A percentile compares a stretch with the other conserved stretches of the same genome.
Conservation (phyloP, 176 grass and related monocot genomes). For the Rhipidocladum racemiflorum region DNA sequence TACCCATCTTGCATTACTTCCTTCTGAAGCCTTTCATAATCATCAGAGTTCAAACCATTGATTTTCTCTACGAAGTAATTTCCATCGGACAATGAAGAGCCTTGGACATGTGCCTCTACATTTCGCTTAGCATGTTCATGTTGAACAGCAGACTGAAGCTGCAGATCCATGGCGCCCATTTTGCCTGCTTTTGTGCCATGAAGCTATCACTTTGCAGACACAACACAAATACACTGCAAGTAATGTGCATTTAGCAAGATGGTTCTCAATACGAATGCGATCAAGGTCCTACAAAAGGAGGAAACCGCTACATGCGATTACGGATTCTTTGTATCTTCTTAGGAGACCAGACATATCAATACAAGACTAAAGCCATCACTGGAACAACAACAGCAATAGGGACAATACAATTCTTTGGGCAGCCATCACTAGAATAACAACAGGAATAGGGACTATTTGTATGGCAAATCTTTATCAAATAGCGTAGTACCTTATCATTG, state of each 20-base stretch:
- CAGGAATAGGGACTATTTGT: no score
- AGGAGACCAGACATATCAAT: slow-evolving; percentile 54
- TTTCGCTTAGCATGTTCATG: slow-evolving; percentile 39
- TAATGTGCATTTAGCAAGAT: slow-evolving; percentile 61
- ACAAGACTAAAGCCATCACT: slow-evolving; percentile 63
- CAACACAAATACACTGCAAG: slow-evolving; percentile 80
- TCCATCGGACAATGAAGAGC: neutral
- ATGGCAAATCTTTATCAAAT: no score
- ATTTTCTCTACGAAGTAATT: slow-evolving; percentile 27
- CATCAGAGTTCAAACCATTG: no score
- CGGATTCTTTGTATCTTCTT: slow-evolving; percentile 40
- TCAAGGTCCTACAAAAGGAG: slow-evolving; percentile 38
- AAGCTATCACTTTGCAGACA: no score
- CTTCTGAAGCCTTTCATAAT: no score
- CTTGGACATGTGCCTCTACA: slow-evolving; percentile 15
- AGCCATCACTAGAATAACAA: no score
- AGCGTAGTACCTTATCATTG: no score
- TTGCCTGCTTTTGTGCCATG: slow-evolving; percentile 28
- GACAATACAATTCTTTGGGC: no score
- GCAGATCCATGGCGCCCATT: slow-evolving; percentile 41
- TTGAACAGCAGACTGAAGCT: slow-evolving; percentile 27
- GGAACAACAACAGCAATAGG: no score
- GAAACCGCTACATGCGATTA: slow-evolving; percentile 37
- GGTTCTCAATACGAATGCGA: slow-evolving; percentile 51
- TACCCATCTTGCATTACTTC: no score